Base-by-base conservation (phyloP, 1,284 basidiomycete genomes). In the Stereum hirsutum region DNA sequence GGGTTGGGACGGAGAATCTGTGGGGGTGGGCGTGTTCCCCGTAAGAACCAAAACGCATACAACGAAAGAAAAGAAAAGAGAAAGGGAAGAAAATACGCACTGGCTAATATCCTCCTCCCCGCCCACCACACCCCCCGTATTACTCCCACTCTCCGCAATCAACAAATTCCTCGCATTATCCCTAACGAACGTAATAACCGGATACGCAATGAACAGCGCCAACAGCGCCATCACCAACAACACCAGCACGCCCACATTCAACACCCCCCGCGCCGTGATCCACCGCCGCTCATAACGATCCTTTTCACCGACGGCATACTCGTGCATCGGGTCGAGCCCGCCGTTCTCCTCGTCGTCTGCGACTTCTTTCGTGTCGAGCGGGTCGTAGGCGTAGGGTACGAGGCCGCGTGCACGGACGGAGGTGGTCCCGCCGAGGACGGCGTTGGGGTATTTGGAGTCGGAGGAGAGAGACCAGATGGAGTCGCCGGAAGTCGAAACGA, bases 141-240 rank as follows among this genome's bases (percentile, higher is more conserved):
- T n/a, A n/a, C n/a, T 74, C 51, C 88, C 89, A 3, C 72, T 72
- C 24, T 45, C 41, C 1, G 78, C 77, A 50, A 87, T 69, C 12
- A 64, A 64, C 1, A 59, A 61, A 42, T 78, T 77, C 49, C 66
- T 66, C 1, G 63, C 62, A 44, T 65, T 59, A 41, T 68, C 61
- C 4, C 60, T 57, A 54, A 72, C 72, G 48, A 71, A 82, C 17
- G 64, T 63, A 52, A 89, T 57, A 54, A 93, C 76, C 2, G 90
- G 90, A 54, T 89, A 92, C 34, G 79, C 76, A 20, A 83, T 75
- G 58, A 93, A 94, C 6, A 93, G 74, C 42, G 65, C 62, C 36
- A 76, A 58, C 31, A 77, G 57, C 7, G 61, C 59, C n/a, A 53
- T 39, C 14, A 64, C 51, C 28, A 75, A 61, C 27, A 73, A 28